Base-by-base conservation (phyloP, 2,329 filamentous ascomycete genomes). In the Diatrype stigma region DNA sequence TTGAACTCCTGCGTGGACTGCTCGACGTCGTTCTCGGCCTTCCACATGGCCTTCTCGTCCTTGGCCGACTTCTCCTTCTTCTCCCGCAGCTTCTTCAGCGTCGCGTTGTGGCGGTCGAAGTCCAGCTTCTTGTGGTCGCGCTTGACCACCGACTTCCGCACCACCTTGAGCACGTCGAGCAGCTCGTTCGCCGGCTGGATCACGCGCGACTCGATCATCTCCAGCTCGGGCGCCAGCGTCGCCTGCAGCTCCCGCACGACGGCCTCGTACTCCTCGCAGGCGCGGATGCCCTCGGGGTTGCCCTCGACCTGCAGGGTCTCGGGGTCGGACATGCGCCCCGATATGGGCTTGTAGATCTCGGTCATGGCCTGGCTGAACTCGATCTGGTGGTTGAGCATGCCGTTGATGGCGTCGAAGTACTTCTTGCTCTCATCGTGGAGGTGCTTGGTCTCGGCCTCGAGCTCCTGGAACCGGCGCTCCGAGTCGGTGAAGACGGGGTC, bases 341-440 rank as follows among this genome's bases (percentile, higher is more conserved):
- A 96, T 63, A 99, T 99, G 60, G 94, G 94, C 70, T 96, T 96
- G 79, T 99, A 99, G 64, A 99, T 87, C 71, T 99, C 94, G 57
- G 88, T 87, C 77, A 96, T 93, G 59, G 92, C 90, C 73, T 96
- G 85, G 62, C 93, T 96, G 75, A 99, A 99, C 69, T 96, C 93
- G 72, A 99, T 97, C 76, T 99, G 94, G 73, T 97, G 92, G 67
- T 78, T 83, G 64, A 99, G 82, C 94, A 99, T 99, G 78, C 88
- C 89, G 74, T 97, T 96, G 75, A 99, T 96, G 67, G 94, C 90
- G 49, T 96, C 86, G 64, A 96, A 96, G 72, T 99, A 99, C 75
- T 96, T 96, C 71, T 92, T 89, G 51, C 90, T 96, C 73, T 97
- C 93, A 75, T 96, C 90, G 73, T 97, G 93, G 28, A 68, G 85